Base-by-base conservation (phyloP, 2,329 filamentous ascomycete species). In the Colletotrichum eremochloae region DNA sequence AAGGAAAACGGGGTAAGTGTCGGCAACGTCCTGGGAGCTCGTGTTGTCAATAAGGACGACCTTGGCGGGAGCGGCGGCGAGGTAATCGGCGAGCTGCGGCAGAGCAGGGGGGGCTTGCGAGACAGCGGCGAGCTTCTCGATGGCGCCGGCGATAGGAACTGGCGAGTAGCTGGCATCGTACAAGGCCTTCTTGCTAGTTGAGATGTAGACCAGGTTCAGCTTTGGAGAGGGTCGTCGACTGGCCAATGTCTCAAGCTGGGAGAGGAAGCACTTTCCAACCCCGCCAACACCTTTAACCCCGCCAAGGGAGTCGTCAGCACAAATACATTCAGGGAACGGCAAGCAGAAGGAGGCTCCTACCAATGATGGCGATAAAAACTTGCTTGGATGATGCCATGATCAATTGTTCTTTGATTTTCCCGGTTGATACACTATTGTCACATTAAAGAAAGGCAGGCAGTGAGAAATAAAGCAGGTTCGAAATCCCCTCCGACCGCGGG, bases 21-120 rank as follows among this genome's bases (percentile, higher is more conserved):
- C 89, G 61, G 96, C 96, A 40, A 99, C 88, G 75, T 93, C 91
- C 77, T 96, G 92, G 76, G 94, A 95, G 83, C 94, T 97, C 64
- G 96, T 99, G 86, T 98, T 98, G 88, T 99, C 96, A 75, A 99
- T 92, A 40, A 99, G 86, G 56, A 99, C 87, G 55, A 93, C 91
- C 80, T 93, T 94, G 73, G 91, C 90, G 2, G 95, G 94, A 1
- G 94, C 93, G 55, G 89, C 88, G 71, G 91, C 89, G 57, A 99
- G 91, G 83, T 94, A 97, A 44, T 92, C 90, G 75, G 92, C 89
- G 50, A 97, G 88, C 77, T 96, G 88, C 55, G 92, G 82, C 57
- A 94, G 87, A 48, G 89, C 84, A 24, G 94, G 88, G 12, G 94
- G 89, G 3, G 91, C 84, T 75, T 91, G 90, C 38, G 87, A 85